Percentiles rank a stretch among this genome's conserved stretches.
phyloP scores from a whole-genome alignment of 164 flowering plant genomes.

The grape (Vitis vinifera) region DNA sequence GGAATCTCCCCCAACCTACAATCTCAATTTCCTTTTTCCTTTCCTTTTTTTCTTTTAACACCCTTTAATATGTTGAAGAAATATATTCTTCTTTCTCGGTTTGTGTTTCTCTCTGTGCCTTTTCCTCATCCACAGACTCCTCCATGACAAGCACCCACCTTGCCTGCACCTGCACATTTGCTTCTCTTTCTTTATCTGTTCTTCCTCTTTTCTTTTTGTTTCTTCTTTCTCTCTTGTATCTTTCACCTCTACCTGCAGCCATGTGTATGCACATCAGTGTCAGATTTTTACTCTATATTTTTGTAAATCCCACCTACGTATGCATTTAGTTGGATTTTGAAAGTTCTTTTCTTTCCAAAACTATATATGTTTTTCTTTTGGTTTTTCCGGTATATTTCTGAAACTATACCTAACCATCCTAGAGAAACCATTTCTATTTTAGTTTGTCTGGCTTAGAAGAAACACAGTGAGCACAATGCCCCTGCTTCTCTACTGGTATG shows the following conservation, averaged over 20 bases:
- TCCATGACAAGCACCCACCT: conserved; percentile 51
- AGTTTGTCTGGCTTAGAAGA: no score
- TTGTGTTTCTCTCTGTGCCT: conserved; percentile 36
- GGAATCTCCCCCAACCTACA: conserved; percentile 12
- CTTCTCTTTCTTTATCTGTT: conserved; percentile 17
- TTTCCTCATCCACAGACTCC: conserved; percentile 39
- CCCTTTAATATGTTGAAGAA: conserved; percentile 20
- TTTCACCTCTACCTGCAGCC: conserved; percentile 37
- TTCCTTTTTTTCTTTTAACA: conserved; percentile 7
- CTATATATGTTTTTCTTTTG: no score
- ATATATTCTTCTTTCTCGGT: conserved; percentile 19
- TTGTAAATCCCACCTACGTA: no score
- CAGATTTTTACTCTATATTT: no score
- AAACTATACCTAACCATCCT: no score
- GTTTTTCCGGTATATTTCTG: no score
- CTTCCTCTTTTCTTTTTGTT: conserved; percentile 20
- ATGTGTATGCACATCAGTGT: conserved; percentile 3
- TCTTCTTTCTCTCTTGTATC: conserved; percentile 29
- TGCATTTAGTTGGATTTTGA: no score
- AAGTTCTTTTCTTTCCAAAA: no score
- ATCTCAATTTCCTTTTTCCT: not conserved
- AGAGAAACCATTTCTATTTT: no score
- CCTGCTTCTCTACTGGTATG: no score
- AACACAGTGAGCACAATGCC: no score
- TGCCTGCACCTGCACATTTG: conserved; percentile 29